phyloP scores from a whole-genome alignment of 768 basidiomycete species.

The Hericium erinaceus region DNA sequence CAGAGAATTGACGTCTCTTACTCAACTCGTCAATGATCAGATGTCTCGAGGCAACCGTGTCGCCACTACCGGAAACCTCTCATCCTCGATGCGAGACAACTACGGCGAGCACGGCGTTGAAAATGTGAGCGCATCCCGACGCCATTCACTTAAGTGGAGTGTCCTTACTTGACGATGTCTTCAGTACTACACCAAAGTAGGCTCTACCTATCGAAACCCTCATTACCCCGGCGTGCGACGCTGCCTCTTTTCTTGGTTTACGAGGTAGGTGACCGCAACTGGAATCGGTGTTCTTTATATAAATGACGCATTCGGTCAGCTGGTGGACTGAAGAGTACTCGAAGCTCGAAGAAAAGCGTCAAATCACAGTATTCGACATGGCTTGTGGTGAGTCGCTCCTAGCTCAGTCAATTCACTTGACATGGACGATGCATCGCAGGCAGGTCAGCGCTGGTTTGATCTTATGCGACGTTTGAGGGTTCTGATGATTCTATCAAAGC shows the following conservation, averaged over 20 bases:
- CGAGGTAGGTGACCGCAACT: conserved; percentile 26
- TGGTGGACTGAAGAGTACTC: conserved; percentile 30
- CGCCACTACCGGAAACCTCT: conserved; percentile 16
- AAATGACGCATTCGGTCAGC: conserved; percentile 10
- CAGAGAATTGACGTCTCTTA: too few species aligned
- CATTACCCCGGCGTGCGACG: conserved; percentile 60
- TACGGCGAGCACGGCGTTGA: conserved; percentile 47
- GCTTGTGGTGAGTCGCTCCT: conserved; percentile 32
- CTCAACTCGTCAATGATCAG: too few species aligned
- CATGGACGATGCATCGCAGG: background rate
- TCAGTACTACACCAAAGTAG: conserved; percentile 57
- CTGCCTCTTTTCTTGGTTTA: conserved; percentile 44
- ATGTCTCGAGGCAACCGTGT: conserved; percentile 21
- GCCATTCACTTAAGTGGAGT: too few species aligned
- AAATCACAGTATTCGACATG: conserved; percentile 46
- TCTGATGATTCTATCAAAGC: background rate
- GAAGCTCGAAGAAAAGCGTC: conserved; percentile 9
- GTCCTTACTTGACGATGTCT: background rate
- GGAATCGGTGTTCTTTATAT: background rate
- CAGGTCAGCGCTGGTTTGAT: too few species aligned
- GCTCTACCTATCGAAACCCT: conserved; percentile 63
- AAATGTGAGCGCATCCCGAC: conserved; percentile 30
- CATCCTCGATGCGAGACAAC: conserved; percentile 41
- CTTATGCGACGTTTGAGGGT: too few species aligned
- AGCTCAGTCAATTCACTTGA: background rate